Percentiles rank a stretch among this genome's conserved stretches.
Conservation (phyloP, 75 land plant genomes). For the Larix kaempferi region DNA sequence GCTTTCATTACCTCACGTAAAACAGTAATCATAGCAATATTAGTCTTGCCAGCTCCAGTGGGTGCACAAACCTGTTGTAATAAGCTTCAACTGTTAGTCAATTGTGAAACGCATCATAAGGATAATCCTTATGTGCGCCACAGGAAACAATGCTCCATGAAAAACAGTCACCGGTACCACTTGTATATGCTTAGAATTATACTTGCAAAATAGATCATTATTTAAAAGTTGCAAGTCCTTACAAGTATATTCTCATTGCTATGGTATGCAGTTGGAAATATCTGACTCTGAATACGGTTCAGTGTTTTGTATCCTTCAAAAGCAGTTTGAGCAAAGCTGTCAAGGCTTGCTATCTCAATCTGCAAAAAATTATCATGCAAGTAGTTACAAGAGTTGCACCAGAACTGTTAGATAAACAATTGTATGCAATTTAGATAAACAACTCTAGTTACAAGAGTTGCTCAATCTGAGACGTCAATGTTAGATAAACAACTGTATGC, state of each 20-base stretch:
- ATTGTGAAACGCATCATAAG: slow-evolving; percentile 2
- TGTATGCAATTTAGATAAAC: not conserved
- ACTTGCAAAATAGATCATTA: not conserved
- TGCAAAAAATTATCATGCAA: slow-evolving; percentile 23
- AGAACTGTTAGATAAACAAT: too few species aligned
- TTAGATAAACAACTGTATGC: not conserved
- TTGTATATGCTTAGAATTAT: not conserved
- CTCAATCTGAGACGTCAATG: not conserved
- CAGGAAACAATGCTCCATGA: not conserved
- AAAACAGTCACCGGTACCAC: not conserved
- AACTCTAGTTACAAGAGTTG: too few species aligned
- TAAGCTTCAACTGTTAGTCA: not conserved
- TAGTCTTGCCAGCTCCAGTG: slow-evolving; percentile 99
- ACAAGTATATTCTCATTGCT: slow-evolving; percentile 96
- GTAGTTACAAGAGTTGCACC: not conserved
- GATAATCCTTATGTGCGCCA: not conserved
- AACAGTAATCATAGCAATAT: slow-evolving; percentile 97
- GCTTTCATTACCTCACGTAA: slow-evolving; percentile 70
- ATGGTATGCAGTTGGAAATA: slow-evolving; percentile 73
- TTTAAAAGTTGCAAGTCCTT: slow-evolving; percentile 4
- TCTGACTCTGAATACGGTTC: slow-evolving; percentile 96
- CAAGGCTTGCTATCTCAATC: slow-evolving; percentile 90
- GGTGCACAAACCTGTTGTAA: slow-evolving; percentile 94
- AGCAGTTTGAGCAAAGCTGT: slow-evolving; percentile 93
- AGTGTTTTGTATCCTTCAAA: slow-evolving; percentile 92